Conservation (phyloP, 2,329 filamentous ascomycete species). For the Didymella lethalis region DNA sequence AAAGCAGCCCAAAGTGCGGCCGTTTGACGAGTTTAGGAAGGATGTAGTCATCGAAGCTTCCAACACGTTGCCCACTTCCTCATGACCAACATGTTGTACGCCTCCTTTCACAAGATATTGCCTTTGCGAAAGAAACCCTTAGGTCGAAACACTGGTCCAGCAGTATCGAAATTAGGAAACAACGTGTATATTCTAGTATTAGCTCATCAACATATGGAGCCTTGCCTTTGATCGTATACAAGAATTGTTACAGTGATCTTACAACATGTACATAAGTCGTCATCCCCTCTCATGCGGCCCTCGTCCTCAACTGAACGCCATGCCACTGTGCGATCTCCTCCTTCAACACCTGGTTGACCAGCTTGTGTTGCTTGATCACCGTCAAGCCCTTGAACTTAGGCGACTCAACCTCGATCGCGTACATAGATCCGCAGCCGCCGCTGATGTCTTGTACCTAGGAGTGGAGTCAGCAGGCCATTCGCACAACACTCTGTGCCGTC, state of each 20-base stretch:
- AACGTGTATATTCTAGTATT: not conserved
- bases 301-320: slow-evolving; percentile 80
- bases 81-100: not conserved
- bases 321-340: slow-evolving; percentile 84
- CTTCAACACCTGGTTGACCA: slow-evolving; percentile 77
- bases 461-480: slow-evolving; percentile 13
- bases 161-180: not conserved
- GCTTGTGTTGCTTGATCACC: slow-evolving; percentile 81
- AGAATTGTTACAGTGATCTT: slow-evolving; percentile 21
- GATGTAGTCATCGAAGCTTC: not conserved
- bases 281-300: slow-evolving; percentile 50
- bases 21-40: not conserved
- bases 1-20: too few species aligned
- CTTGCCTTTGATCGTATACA: not conserved
- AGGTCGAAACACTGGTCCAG: not conserved
- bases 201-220: not conserved
- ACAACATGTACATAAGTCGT: slow-evolving; percentile 14
- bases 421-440: slow-evolving; percentile 87
- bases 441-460: slow-evolving; percentile 75
- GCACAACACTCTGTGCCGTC: not conserved
- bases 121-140: not conserved
- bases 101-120: not conserved
- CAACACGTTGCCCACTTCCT: not conserved
- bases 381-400: slow-evolving; percentile 73
- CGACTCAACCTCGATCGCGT: slow-evolving; percentile 79